A percentile compares a stretch with the other conserved stretches of the same genome.
These are phyloP conservation scores for Elsinoe fawcettii DNA, from an alignment of 2,329 filamentous ascomycete species.

Conservation along the genomic window DNA sequence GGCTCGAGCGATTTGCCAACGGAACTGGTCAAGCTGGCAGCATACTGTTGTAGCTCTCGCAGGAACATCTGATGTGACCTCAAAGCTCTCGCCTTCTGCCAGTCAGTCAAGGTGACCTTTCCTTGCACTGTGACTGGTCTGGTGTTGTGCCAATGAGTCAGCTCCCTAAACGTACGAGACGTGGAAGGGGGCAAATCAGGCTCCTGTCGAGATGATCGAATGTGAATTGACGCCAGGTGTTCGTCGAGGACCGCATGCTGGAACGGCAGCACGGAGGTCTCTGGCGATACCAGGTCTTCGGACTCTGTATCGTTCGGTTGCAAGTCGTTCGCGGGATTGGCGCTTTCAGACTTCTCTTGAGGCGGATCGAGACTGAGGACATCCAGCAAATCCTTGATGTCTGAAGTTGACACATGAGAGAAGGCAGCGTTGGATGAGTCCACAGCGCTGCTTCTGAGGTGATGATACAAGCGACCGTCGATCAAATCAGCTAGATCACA, in stretches of 20 bases:
- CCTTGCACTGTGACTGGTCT: constrained; percentile 40
- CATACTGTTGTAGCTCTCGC: constrained; percentile 60
- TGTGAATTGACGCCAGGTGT: constrained; percentile 38
- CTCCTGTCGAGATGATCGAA: constrained; percentile 30
- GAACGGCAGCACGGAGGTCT: constrained; percentile 31
- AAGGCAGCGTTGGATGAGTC: background rate
- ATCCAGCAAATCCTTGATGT: no score
- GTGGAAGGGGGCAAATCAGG: constrained; percentile 24
- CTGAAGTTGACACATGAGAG: no score
- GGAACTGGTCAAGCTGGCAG: constrained; percentile 60
- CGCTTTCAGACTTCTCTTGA: no score
- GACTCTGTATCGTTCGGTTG: constrained; percentile 17
- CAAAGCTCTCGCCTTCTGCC: constrained; percentile 34
- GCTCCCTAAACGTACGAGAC: constrained; percentile 40
- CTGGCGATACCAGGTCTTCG: background rate
- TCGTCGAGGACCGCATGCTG: constrained; percentile 41
- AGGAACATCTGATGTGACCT: constrained; percentile 57
- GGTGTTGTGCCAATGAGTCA: constrained; percentile 56
- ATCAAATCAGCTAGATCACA: constrained; percentile 49
- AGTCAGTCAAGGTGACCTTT: constrained; percentile 24
- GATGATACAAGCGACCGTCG: constrained; percentile 45
- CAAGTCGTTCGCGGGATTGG: background rate
- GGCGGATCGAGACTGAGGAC: no score
- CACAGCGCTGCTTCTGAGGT: constrained; percentile 15
- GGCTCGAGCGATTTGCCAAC: constrained; percentile 56